A percentile compares a stretch with the other conserved stretches of the same genome.
Evolutionary conservation across 495 filamentous ascomycete species (phyloP).

Genomic region (Lasiosphaeris hirsuta): DNA sequence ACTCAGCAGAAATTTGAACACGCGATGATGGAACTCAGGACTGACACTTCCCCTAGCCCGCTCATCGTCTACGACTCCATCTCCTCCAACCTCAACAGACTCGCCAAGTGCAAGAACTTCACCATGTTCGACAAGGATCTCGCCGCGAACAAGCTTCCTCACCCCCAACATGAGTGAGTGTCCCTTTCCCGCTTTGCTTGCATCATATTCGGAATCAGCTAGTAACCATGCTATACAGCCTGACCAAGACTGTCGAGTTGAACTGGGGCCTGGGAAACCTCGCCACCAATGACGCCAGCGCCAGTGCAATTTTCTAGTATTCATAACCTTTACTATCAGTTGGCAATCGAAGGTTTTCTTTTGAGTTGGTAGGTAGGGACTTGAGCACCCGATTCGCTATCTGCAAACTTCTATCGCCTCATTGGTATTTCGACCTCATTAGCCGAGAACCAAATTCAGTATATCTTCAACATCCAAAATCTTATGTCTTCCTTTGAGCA

Average conservation of each 20-base stretch:
- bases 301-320: slow-evolving; percentile 22
- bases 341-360: too few relatives aligned
- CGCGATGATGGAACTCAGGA: background rate
- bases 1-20: background rate
- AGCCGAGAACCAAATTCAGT: too few relatives aligned
- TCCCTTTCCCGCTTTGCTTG: background rate
- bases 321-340: too few relatives aligned
- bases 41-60: slow-evolving; percentile 39
- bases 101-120: slow-evolving; percentile 66
- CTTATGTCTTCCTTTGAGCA: too few relatives aligned
- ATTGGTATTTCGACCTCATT: too few relatives aligned
- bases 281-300: slow-evolving; percentile 26
- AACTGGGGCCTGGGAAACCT: slow-evolving; percentile 54
- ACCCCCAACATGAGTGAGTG: slow-evolving; percentile 66
- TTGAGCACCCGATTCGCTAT: too few relatives aligned
- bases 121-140: slow-evolving; percentile 61
- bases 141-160: slow-evolving; percentile 52
- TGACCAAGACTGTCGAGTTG: slow-evolving; percentile 60
- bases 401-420: too few relatives aligned
- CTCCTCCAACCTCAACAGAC: slow-evolving; percentile 50
- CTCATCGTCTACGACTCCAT: slow-evolving; percentile 58
- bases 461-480: too few relatives aligned
- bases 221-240: slow-evolving; percentile 52
- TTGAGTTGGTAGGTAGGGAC: too few relatives aligned
- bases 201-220: background rate